These are phyloP conservation scores for Phytopythium kandeliae DNA, from an alignment of 352 stramenopile genomes.

Conservation along the genomic window DNA sequence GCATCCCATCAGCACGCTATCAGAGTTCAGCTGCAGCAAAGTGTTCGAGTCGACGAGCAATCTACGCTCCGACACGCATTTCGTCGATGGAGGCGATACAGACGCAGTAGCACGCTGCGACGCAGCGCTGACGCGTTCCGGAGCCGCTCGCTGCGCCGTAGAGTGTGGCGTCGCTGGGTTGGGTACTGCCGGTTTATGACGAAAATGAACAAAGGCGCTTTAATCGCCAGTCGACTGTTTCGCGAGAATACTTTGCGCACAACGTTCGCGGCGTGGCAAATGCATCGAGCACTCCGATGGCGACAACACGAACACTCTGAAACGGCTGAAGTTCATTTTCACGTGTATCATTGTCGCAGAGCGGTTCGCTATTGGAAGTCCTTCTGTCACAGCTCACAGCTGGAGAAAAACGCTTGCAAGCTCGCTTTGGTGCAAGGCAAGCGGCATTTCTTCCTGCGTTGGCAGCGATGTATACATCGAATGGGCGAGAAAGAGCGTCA, in stretches of 20 bases:
- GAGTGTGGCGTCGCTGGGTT: conserved; percentile 18
- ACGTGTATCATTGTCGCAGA: background rate
- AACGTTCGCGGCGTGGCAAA: conserved; percentile 23
- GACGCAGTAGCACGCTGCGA: conserved; percentile 11
- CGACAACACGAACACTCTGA: conserved; percentile 1
- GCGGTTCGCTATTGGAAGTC: background rate
- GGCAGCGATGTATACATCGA: background rate
- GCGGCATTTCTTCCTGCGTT: background rate
- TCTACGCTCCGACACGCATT: conserved; percentile 10
- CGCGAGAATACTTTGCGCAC: conserved; percentile 16
- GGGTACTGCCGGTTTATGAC: conserved; percentile 9
- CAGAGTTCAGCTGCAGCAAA: conserved; percentile 6
- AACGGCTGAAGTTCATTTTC: conserved; percentile 8
- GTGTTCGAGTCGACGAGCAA: conserved; percentile 9
- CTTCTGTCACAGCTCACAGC: background rate
- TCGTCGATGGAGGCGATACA: conserved; percentile 6
- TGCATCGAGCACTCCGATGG: conserved; percentile 5
- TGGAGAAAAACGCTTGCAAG: background rate
- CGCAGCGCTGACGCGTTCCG: conserved; percentile 11
- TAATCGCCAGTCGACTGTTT: conserved; percentile 21
- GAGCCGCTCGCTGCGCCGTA: conserved; percentile 9
- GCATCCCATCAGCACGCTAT: background rate
- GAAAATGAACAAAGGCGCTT: conserved; percentile 21
- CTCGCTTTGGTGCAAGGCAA: background rate
- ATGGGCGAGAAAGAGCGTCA: background rate